Conservation (phyloP, 805 yeast genomes). For the Candida stauntonica region DNA sequence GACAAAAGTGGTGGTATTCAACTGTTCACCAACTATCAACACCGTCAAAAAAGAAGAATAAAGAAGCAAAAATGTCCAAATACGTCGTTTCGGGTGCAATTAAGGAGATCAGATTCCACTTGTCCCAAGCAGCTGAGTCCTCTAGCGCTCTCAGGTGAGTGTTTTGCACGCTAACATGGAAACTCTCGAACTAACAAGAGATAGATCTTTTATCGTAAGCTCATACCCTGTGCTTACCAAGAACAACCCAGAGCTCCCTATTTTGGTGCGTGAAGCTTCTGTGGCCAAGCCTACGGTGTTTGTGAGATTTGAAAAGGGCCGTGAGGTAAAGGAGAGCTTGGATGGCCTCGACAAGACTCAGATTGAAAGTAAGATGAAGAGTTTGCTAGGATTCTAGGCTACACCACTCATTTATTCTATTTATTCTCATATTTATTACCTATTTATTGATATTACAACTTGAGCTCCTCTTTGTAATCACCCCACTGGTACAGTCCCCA, state of each 20-base stretch:
- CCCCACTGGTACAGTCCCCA: constrained; percentile 66
- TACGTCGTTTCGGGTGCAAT: constrained; percentile 44
- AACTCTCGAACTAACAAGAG: not conserved
- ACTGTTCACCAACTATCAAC: too few relatives aligned
- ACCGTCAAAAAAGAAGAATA: too few relatives aligned
- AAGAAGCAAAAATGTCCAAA: constrained; percentile 19
- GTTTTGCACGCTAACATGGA: too few relatives aligned
- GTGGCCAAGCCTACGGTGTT: constrained; percentile 64
- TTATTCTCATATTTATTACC: constrained; percentile 4
- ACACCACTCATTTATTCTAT: constrained; percentile 1
- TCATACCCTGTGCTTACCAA: constrained; percentile 64
- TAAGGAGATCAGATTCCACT: constrained; percentile 76
- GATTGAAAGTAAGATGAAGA: constrained; percentile 24
- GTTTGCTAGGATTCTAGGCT: constrained; percentile 12
- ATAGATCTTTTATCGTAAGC: constrained; percentile 53
- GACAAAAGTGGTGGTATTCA: too few relatives aligned
- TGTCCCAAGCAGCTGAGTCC: constrained; percentile 75
- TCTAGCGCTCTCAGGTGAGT: constrained; percentile 56
- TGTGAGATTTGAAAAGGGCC: constrained; percentile 56
- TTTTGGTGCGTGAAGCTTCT: constrained; percentile 70
- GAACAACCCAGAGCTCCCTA: constrained; percentile 63
- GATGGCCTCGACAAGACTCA: constrained; percentile 30
- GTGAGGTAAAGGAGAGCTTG: constrained; percentile 32
- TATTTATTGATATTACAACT: not conserved
- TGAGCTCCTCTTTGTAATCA: constrained; percentile 11